A percentile compares a stretch with the other conserved stretches of the same genome.
These are phyloP conservation scores for Rhytidiadelphus loreus DNA, from an alignment of 225 moss, liverwort and hornwort genomes.

Conservation along the genomic window DNA sequence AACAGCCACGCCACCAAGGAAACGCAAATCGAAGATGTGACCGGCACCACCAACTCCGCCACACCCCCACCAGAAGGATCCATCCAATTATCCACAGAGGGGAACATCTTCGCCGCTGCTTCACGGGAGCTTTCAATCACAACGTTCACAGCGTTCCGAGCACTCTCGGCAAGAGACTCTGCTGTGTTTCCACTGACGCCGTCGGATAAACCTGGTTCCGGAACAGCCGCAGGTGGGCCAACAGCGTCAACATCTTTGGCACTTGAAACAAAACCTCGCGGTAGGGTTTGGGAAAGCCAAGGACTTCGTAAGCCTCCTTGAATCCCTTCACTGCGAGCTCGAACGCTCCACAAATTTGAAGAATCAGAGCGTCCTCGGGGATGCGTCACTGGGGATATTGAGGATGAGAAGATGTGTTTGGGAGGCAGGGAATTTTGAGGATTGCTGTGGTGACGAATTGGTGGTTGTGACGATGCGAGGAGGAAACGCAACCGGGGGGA, in stretches of 20 bases:
- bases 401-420: not conserved
- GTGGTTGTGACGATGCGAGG: not conserved
- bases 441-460: not conserved
- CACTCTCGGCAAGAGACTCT: constrained; percentile 2
- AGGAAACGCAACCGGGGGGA: not conserved
- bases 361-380: not conserved
- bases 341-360: not conserved
- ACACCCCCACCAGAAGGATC: constrained; percentile 39
- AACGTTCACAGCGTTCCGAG: constrained; percentile 11
- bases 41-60: constrained; percentile 24
- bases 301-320: not conserved
- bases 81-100: constrained; percentile 35
- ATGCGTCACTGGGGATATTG: not conserved
- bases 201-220: not conserved
- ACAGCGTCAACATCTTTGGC: not conserved
- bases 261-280: constrained; percentile 28
- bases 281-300: constrained; percentile 11
- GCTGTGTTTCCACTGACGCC: not conserved
- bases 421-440: not conserved
- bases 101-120: constrained; percentile 27
- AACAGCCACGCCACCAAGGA: constrained; percentile 46
- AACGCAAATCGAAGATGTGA: constrained; percentile 20
- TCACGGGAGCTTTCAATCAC: constrained; percentile 21
- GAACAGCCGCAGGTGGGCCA: not conserved
- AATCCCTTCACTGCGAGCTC: not conserved